Base-by-base conservation (phyloP, 257 asterid species). In the Ocimum tenuiflorum region DNA sequence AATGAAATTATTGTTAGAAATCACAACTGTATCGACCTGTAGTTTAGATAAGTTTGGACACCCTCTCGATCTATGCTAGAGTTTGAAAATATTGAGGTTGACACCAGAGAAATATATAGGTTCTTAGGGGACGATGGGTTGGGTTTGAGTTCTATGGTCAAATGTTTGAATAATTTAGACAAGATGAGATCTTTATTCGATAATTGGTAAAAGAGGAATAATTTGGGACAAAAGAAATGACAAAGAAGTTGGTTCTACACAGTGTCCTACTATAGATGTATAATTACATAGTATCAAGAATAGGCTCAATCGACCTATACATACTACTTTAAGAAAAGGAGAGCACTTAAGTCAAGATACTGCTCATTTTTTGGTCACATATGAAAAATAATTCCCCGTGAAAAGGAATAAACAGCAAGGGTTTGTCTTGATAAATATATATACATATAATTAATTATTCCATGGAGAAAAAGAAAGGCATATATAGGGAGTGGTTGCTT, bases 261-360 rank as follows among this genome's bases (percentile, higher is more conserved):
- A 55, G 59, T 70, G 77, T 65, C 67, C 72, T 67, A 63, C 33
- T 46, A 38, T 39, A 38, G 13, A 62, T 67, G 62, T 39, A 53
- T 48, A 36, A 17, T 58, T 50, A 14, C 33, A 56, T 51, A 78
- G 55, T 54, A 52, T 65, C 68, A 80, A 73, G 80, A 67, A 72
- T 69, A 70, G 75, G 67, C 48, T 69, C 76, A 72, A 70, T 65
- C 72, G 66, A 73, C 52, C 63, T 38, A 59, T 20, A 18, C 39
- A 46, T 75, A 71, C 66, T 49, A 71, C 73, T 64, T 81, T 78
- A 77, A 74, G 75, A 69, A 81, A 81, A 78, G 75, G 68, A 74
- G 81, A 80, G 69, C 85, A 67, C 79, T 78, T 63, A 81, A 80
- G 92, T 86, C 91, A 89, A 81, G 82, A 77, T 67, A 78, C 77